Conservation (phyloP, 78 protist genomes). For the Guillardia theta region DNA sequence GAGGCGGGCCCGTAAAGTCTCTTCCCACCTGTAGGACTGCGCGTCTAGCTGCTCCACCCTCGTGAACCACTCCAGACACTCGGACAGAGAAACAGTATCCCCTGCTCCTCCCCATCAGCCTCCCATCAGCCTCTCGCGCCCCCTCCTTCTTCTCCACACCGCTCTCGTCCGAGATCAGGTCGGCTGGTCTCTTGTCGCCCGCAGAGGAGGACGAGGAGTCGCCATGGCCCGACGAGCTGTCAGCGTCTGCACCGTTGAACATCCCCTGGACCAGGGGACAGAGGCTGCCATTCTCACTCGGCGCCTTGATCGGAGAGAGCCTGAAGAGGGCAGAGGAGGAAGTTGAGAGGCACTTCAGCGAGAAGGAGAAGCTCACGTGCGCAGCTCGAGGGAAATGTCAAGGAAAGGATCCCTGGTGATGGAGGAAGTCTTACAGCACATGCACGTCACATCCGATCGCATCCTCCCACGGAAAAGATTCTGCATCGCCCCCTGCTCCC, state of each 20-base stretch:
- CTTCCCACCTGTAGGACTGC: neutral
- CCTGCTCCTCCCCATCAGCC: neutral
- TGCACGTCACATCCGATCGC: neutral
- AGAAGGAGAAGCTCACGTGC: too few species aligned
- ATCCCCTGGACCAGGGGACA: too few species aligned
- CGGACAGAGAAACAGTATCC: neutral
- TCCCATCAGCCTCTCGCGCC: neutral
- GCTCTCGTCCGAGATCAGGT: neutral
- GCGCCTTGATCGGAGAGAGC: neutral
- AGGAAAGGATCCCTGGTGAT: neutral
- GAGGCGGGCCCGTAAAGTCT: too few species aligned
- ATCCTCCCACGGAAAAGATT: neutral
- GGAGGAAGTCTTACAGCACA: neutral
- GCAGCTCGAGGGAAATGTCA: constrained; percentile 3
- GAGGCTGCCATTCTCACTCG: neutral
- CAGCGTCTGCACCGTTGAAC: too few species aligned
- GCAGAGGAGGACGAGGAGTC: too few species aligned
- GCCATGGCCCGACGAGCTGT: too few species aligned
- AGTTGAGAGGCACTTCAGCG: too few species aligned
- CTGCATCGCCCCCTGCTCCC: neutral
- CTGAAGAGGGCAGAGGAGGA: too few species aligned
- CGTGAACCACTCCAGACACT: neutral
- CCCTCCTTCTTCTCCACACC: neutral
- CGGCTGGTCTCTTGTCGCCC: too few species aligned
- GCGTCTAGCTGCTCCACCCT: neutral